Percentiles rank a stretch among this genome's conserved stretches.
Conservation (phyloP, 2,329 filamentous ascomycete species). For the Aspergillus pseudonomiae region DNA sequence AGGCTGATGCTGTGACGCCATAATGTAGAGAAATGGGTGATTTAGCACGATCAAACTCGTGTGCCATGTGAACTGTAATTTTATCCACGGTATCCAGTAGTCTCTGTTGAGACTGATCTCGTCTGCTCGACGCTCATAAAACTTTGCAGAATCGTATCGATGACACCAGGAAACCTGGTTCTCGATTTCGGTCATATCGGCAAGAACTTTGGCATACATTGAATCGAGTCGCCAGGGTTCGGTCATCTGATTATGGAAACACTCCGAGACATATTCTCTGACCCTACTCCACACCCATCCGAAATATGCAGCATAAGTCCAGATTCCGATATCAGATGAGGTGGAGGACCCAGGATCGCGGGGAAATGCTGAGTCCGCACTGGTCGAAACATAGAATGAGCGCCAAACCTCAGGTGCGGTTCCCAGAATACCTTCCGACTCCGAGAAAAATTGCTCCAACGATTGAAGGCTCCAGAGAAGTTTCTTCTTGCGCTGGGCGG, state of each 20-base stretch:
- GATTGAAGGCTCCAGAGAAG: constrained; percentile 57
- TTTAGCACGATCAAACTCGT: constrained; percentile 56
- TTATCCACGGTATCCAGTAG: constrained; percentile 59
- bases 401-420: constrained; percentile 48
- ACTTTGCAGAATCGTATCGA: constrained; percentile 57
- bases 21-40: constrained; percentile 58
- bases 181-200: constrained; percentile 56
- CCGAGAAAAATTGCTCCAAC: constrained; percentile 55
- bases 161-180: constrained; percentile 51
- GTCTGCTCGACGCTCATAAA: constrained; percentile 53
- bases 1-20: constrained; percentile 55
- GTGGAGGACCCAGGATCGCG: constrained; percentile 34
- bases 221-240: constrained; percentile 58
- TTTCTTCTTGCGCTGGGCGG: constrained; percentile 51
- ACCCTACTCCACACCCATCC: constrained; percentile 56
- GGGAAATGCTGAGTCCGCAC: constrained; percentile 19
- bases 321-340: constrained; percentile 50
- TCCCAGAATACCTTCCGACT: constrained; percentile 49
- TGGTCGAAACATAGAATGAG: constrained; percentile 30
- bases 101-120: constrained; percentile 50
- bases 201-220: constrained; percentile 54
- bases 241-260: constrained; percentile 50
- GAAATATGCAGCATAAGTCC: constrained; percentile 54
- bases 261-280: constrained; percentile 52
- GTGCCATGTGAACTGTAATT: constrained; percentile 58